These are phyloP conservation scores for Fusarium sp. DNA, from an alignment of 2,329 filamentous ascomycete genomes.

Conservation along the genomic window DNA sequence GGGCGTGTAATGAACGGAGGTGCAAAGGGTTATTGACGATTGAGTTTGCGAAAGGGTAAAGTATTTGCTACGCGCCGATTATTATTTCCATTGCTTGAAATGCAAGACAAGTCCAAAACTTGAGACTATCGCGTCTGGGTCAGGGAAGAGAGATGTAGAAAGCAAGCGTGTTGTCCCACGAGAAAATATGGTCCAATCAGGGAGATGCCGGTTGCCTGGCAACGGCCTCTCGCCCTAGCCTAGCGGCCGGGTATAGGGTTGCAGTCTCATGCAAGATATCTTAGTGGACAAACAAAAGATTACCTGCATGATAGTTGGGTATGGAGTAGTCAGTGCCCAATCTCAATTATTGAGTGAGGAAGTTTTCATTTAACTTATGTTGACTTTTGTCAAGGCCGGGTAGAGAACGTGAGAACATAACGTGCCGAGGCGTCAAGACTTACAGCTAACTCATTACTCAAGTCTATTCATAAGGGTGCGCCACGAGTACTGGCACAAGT, in stretches of 20 bases:
- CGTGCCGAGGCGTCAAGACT: neutral
- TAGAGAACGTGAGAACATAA: neutral
- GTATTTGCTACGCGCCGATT: constrained; percentile 57
- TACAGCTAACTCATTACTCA: too few species aligned
- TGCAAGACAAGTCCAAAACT: constrained; percentile 51
- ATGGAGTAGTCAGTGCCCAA: neutral
- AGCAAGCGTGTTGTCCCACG: constrained; percentile 46
- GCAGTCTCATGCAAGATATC: constrained; percentile 24
- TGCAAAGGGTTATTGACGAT: constrained; percentile 36
- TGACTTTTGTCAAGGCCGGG: neutral
- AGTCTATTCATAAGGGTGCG: too few species aligned
- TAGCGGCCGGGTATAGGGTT: constrained; percentile 30
- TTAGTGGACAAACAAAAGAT: neutral
- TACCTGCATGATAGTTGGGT: neutral
- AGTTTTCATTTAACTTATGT: neutral
- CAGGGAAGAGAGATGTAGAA: constrained; percentile 41
- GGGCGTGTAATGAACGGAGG: constrained; percentile 25
- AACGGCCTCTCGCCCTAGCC: constrained; percentile 42
- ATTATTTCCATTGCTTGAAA: constrained; percentile 54
- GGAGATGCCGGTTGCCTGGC: constrained; percentile 49
- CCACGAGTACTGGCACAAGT: too few species aligned
- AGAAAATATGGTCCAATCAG: constrained; percentile 50
- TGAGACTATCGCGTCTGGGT: constrained; percentile 53
- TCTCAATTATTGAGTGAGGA: neutral
- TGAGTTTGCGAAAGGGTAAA: constrained; percentile 43